Evolutionary conservation across 495 filamentous ascomycete species (phyloP).

Genomic region (Usnea hakonensis): DNA sequence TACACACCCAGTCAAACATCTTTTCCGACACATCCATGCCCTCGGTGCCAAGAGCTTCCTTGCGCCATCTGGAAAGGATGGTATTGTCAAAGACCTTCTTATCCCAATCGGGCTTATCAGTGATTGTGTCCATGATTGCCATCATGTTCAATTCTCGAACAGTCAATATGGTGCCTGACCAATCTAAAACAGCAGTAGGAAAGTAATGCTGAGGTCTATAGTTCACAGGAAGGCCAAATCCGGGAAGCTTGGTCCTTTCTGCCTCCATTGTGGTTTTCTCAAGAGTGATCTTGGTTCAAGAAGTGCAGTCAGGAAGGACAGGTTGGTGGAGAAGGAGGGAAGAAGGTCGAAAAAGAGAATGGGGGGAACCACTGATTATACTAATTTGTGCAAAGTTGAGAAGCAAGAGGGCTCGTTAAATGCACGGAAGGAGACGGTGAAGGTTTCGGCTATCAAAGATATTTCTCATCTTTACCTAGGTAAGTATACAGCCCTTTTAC

Average conservation of each 20-base stretch:
- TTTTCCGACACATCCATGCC: slow-evolving; percentile 32
- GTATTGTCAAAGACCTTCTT: slow-evolving; percentile 46
- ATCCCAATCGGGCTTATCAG: slow-evolving; percentile 46
- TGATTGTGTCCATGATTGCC: slow-evolving; percentile 34
- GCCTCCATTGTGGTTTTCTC: neutral
- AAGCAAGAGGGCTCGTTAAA: too few species aligned
- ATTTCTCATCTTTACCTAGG: too few species aligned
- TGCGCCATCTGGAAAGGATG: slow-evolving; percentile 34
- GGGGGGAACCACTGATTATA: neutral
- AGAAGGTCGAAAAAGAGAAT: neutral
- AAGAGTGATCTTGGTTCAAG: too few species aligned
- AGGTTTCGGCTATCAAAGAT: too few species aligned
- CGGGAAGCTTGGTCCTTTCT: slow-evolving; percentile 16
- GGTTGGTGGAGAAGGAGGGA: neutral
- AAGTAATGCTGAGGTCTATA: neutral
- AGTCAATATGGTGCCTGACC: slow-evolving; percentile 20
- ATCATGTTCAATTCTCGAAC: slow-evolving; percentile 36
- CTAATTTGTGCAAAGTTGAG: too few species aligned
- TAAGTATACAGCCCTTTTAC: too few species aligned
- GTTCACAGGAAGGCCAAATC: slow-evolving; percentile 19
- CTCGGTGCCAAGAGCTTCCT: slow-evolving; percentile 27
- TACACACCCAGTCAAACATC: slow-evolving; percentile 44
- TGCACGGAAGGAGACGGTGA: too few species aligned
- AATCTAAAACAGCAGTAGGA: slow-evolving; percentile 11
- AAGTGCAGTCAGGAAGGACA: too few species aligned